phyloP scores from a whole-genome alignment of 805 yeast species.

The Yamadazyma akitaensis region DNA sequence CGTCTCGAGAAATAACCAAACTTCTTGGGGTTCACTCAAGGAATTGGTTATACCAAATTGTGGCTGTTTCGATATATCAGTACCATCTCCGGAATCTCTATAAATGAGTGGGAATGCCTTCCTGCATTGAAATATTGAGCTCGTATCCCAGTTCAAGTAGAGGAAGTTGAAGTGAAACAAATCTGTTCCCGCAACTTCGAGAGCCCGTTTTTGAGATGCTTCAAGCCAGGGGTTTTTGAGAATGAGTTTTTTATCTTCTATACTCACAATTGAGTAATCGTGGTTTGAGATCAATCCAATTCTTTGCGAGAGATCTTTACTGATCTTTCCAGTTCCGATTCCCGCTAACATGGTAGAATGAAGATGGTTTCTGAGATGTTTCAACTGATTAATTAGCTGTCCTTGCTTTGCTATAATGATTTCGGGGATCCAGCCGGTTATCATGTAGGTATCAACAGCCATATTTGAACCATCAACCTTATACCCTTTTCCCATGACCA shows the following conservation, averaged over 20 bases:
- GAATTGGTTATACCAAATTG: slow-evolving; percentile 42
- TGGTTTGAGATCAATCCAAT: slow-evolving; percentile 53
- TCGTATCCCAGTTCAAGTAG: slow-evolving; percentile 65
- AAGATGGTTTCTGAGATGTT: not conserved
- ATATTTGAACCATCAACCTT: slow-evolving; percentile 73
- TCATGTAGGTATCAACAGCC: slow-evolving; percentile 60
- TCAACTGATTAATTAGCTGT: slow-evolving; percentile 17
- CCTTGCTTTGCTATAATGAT: slow-evolving; percentile 38
- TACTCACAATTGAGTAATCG: slow-evolving; percentile 59
- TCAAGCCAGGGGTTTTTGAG: slow-evolving; percentile 40
- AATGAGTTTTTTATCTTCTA: slow-evolving; percentile 12
- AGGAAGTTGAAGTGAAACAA: slow-evolving; percentile 42
- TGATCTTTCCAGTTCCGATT: slow-evolving; percentile 60
- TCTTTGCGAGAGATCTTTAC: slow-evolving; percentile 28
- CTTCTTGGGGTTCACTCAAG: slow-evolving; percentile 22
- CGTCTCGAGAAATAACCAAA: slow-evolving; percentile 48
- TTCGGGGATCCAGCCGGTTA: slow-evolving; percentile 78
- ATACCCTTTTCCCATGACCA: slow-evolving; percentile 55
- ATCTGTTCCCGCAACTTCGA: slow-evolving; percentile 17
- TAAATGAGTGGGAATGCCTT: slow-evolving; percentile 25
- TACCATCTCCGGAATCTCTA: slow-evolving; percentile 8
- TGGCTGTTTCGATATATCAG: slow-evolving; percentile 28
- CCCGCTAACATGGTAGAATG: slow-evolving; percentile 46
- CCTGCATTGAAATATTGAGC: slow-evolving; percentile 22
- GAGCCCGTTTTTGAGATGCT: slow-evolving; percentile 14